phyloP scores from a whole-genome alignment of 202 grass and related monocot species.

The Brachypodium distachyon region DNA sequence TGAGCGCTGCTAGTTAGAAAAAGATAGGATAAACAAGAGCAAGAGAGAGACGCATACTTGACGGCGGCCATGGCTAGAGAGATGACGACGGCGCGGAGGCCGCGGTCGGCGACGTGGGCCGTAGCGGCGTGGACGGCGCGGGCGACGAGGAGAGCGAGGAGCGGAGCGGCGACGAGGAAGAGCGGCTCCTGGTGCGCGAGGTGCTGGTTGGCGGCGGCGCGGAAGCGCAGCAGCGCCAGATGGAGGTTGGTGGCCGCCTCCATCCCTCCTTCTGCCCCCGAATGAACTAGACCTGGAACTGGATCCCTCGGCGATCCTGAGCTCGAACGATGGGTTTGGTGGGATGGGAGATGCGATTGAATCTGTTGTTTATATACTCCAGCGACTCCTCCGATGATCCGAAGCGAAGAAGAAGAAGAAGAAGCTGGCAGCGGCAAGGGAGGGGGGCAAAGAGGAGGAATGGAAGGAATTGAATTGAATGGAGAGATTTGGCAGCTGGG shows the following conservation, averaged over 20 bases:
- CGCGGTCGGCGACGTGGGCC: conserved; percentile 40
- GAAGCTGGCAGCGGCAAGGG: no score
- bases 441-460: no score
- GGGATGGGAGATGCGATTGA: no score
- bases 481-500: no score
- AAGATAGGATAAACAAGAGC: background rate
- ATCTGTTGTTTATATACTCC: no score
- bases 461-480: no score
- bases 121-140: conserved; percentile 42
- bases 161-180: conserved; percentile 49
- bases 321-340: no score
- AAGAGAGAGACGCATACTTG: conserved; percentile 40
- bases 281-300: no score
- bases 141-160: conserved; percentile 58
- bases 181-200: conserved; percentile 74
- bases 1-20: background rate
- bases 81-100: conserved; percentile 39
- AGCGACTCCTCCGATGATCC: no score
- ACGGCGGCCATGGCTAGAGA: conserved; percentile 39
- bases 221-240: conserved; percentile 31
- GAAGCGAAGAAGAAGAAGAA: no score
- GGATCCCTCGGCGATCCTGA: no score
- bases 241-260: conserved; percentile 29
- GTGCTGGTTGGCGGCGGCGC: conserved; percentile 43
- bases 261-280: no score